Base-by-base conservation (phyloP, 1,139 yeast genomes). In the Dujonia santamariae region DNA sequence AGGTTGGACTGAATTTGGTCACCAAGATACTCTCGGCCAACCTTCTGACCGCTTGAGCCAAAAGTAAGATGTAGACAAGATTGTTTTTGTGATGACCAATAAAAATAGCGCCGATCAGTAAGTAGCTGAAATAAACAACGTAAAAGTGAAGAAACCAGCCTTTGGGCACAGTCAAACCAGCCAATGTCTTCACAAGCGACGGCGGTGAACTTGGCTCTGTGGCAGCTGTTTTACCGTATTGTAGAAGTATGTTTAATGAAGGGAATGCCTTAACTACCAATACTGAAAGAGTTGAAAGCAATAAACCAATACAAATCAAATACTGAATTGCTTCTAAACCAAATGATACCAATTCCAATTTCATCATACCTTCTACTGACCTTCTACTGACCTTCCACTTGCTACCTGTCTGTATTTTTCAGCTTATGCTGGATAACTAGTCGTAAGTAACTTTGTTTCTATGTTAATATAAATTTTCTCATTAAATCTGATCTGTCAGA, bases 1-100 rank as follows among this genome's bases (percentile, higher is more conserved):
- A 70, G 0, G 53, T 48, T 11, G 62, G 44, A 12, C 72, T 63
- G 46, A 72, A 74, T 21, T 64, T 71, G 33, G 76, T 67, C 17
- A 85, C 61, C 27, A 48, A 62, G 1, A 63, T 37, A 35, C 87
- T 78, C 53, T 90, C 97, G 26, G 60, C 54, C 7, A 72, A 48
- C 37, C 97, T 65, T 46, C 96, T 65, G 1, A 60, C n/a, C 0
- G 84, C 77, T 48, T 88, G 97, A 3, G 75, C 36, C 19, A 70
- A 36, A 21, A 54, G 39, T 17, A 56, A 32, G 16, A 21, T 44
- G 44, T 46, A 64, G 27, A 13, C 8, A 13, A 4, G 17, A 6
- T 4, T 15, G 11, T 13, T 8, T 9, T 25, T 25, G 4, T 25
- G 17, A 5, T 13, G 15, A 11, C 7, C 15, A n/a, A 29, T 15